Evolutionary conservation across 169 alveolate species (phyloP).

Genomic region (Eimeria maxima): DNA sequence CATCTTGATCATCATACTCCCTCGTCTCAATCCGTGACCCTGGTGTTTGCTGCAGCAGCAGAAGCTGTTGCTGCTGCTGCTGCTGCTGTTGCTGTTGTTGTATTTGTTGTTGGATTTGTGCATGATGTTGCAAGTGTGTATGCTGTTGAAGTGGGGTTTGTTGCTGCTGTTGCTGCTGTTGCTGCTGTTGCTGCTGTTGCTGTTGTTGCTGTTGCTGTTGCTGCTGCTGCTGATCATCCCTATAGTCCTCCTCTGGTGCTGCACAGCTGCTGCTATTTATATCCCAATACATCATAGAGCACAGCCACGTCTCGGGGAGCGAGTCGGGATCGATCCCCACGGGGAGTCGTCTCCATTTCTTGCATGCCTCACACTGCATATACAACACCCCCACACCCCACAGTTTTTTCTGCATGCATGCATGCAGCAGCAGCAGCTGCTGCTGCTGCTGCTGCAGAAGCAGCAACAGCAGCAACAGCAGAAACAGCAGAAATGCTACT

Average conservation of each 20-base stretch:
- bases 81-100: too few relatives aligned
- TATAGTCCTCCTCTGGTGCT: slow-evolving; percentile 68
- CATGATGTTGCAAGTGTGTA: too few relatives aligned
- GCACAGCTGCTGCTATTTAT: slow-evolving; percentile 20
- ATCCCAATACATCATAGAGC: slow-evolving; percentile 74
- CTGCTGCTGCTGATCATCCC: slow-evolving; percentile 41
- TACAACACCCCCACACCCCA: slow-evolving; percentile 28
- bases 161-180: too few relatives aligned
- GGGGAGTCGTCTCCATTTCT: slow-evolving; percentile 78
- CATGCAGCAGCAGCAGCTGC: too few relatives aligned
- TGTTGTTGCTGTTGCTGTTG: too few relatives aligned
- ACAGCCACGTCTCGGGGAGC: slow-evolving; percentile 74
- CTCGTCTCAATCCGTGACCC: background rate
- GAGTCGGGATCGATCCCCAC: slow-evolving; percentile 66
- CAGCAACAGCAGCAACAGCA: too few relatives aligned
- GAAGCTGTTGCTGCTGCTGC: slow-evolving; percentile 13
- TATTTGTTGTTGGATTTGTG: too few relatives aligned
- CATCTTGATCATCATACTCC: background rate
- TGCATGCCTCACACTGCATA: slow-evolving; percentile 76
- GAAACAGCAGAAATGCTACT: too few relatives aligned
- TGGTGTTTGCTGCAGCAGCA: slow-evolving; percentile 18
- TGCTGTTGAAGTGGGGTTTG: too few relatives aligned
- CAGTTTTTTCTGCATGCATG: too few relatives aligned
- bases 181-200: too few relatives aligned
- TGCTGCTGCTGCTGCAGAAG: background rate